phyloP scores from a whole-genome alignment of 352 stramenopile genomes.

The Phytopythium boreale region DNA sequence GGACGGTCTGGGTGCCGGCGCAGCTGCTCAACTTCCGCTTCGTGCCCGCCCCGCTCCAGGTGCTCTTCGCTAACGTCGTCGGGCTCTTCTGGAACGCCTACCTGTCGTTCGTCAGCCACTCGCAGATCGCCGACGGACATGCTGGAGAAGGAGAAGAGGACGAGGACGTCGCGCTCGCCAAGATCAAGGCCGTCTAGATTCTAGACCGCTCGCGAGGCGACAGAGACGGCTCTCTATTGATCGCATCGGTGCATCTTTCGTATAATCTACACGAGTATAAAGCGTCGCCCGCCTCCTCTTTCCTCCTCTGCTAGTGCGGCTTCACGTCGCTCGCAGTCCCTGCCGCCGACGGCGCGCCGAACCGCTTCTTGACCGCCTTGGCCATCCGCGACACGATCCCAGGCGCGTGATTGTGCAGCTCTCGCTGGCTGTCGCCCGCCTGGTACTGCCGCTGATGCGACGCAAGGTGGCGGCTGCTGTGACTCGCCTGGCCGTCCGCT shows the following conservation, averaged over 20 bases:
- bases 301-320: neutral
- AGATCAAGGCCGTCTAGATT: slow-evolving; percentile 1
- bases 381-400: slow-evolving; percentile 44
- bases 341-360: slow-evolving; percentile 10
- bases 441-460: neutral
- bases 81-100: slow-evolving; percentile 85
- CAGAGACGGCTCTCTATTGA: too few relatives aligned
- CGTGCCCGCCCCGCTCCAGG: slow-evolving; percentile 67
- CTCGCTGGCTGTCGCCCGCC: neutral
- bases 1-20: slow-evolving; percentile 75
- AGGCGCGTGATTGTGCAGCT: slow-evolving; percentile 11
- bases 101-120: slow-evolving; percentile 74
- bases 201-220: neutral
- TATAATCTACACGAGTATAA: too few relatives aligned
- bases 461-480: neutral
- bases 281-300: too few relatives aligned
- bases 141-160: neutral
- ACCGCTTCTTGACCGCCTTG: slow-evolving; percentile 55
- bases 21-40: slow-evolving; percentile 84
- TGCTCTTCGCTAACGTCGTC: slow-evolving; percentile 82
- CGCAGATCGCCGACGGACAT: slow-evolving; percentile 2
- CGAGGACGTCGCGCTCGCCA: neutral
- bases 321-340: neutral
- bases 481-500: neutral
- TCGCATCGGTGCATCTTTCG: too few relatives aligned